phyloP scores from a whole-genome alignment of 148 eudicot species.

The Tetragonia tetragonoides region DNA sequence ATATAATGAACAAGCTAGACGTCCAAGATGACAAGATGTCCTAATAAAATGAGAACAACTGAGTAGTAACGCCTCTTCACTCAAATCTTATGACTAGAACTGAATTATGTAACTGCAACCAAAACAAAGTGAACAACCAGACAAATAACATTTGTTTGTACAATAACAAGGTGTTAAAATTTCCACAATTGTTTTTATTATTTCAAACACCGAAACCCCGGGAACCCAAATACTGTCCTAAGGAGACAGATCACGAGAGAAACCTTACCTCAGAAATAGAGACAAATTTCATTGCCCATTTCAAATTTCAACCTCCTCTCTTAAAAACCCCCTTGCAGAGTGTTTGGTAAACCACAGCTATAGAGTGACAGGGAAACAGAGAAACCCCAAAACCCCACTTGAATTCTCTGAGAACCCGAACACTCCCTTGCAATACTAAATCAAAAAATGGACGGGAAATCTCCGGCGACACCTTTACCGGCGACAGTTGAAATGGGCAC shows the following conservation, averaged over 20 bases:
- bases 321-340: neutral
- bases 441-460: slow-evolving; percentile 28
- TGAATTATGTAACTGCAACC: too few relatives aligned
- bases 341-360: slow-evolving; percentile 1
- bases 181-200: neutral
- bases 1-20: too few relatives aligned
- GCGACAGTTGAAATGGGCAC: slow-evolving; percentile 27
- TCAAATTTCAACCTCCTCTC: slow-evolving; percentile 8
- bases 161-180: too few relatives aligned
- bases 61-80: too few relatives aligned
- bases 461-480: slow-evolving; percentile 1
- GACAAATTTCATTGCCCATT: neutral
- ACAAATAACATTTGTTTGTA: too few relatives aligned
- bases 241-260: neutral
- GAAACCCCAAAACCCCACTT: neutral
- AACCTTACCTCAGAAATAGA: neutral
- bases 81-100: too few relatives aligned
- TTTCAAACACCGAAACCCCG: slow-evolving; percentile 28
- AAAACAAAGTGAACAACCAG: too few relatives aligned
- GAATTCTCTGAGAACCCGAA: neutral
- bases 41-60: too few relatives aligned
- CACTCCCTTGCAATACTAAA: neutral
- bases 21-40: too few relatives aligned
- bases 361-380: neutral
- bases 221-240: slow-evolving; percentile 27